phyloP scores from a whole-genome alignment of 1,284 basidiomycete genomes.

The Acaromyces ingoldii region DNA sequence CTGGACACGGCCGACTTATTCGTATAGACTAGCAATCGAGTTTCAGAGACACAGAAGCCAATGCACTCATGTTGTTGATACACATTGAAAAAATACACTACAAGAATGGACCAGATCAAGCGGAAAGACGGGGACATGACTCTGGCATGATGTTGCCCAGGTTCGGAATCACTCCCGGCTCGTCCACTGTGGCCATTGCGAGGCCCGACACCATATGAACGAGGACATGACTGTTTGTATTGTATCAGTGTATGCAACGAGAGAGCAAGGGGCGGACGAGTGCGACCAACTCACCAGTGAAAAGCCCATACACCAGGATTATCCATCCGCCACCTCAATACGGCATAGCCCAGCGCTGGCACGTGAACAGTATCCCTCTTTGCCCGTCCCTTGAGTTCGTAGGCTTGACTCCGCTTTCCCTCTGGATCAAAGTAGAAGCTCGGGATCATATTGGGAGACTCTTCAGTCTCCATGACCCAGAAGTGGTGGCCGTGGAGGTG shows the following conservation, averaged over 20 bases:
- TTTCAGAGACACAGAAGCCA: too few relatives aligned
- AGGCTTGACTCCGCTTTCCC: slow-evolving; percentile 2
- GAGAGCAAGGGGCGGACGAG: too few relatives aligned
- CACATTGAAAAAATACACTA: too few relatives aligned
- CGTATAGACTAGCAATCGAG: too few relatives aligned
- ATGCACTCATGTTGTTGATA: too few relatives aligned
- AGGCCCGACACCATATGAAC: slow-evolving; percentile 22
- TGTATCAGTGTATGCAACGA: too few relatives aligned
- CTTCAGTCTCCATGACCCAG: slow-evolving; percentile 50
- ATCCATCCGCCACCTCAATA: slow-evolving; percentile 32
- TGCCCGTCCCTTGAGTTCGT: slow-evolving; percentile 15
- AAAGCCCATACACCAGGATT: slow-evolving; percentile 40
- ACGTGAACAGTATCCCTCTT: slow-evolving; percentile 37
- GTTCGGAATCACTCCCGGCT: too few relatives aligned
- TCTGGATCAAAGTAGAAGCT: slow-evolving; percentile 8
- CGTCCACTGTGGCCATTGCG: slow-evolving; percentile 23
- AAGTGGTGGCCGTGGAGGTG: slow-evolving; percentile 55
- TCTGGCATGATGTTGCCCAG: too few relatives aligned
- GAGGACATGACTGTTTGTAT: slow-evolving; percentile 25
- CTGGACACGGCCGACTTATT: too few relatives aligned
- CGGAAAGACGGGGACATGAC: too few relatives aligned
- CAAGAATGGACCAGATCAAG: too few relatives aligned
- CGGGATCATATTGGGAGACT: slow-evolving; percentile 4
- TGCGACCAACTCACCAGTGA: too few relatives aligned
- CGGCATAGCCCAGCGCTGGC: slow-evolving; percentile 30